These are phyloP conservation scores for Pisolithus thermaeus DNA, from an alignment of 1,284 basidiomycete genomes.

Conservation along the genomic window DNA sequence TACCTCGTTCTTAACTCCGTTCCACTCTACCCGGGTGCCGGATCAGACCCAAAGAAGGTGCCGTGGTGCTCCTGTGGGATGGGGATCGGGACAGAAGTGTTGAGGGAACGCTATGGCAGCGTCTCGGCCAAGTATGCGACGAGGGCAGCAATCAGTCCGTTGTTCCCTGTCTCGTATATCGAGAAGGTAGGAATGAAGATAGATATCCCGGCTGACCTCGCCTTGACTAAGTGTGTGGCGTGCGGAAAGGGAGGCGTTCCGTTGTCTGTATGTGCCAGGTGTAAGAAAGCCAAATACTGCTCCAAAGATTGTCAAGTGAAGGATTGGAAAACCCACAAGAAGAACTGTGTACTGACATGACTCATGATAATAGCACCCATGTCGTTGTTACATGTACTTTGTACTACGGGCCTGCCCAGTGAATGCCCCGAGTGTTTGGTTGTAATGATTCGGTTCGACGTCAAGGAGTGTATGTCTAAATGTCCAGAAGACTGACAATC, in stretches of 20 bases:
- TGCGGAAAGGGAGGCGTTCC: slow-evolving; percentile 26
- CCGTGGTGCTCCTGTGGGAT: slow-evolving; percentile 47
- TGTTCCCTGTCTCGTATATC: slow-evolving; percentile 43
- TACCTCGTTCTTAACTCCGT: slow-evolving; percentile 30
- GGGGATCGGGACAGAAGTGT: slow-evolving; percentile 32
- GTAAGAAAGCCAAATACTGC: slow-evolving; percentile 37
- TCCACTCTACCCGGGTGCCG: slow-evolving; percentile 25
- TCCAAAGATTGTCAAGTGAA: slow-evolving; percentile 38
- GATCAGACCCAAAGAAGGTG: slow-evolving; percentile 21
- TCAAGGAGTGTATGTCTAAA: too few species aligned
- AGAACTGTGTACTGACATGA: slow-evolving; percentile 7
- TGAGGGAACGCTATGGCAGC: slow-evolving; percentile 20
- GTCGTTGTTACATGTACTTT: too few species aligned
- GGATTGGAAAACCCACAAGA: slow-evolving; percentile 42
- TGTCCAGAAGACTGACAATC: too few species aligned
- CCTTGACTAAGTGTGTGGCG: slow-evolving; percentile 12
- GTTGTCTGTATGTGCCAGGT: slow-evolving; percentile 28
- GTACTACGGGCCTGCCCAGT: too few species aligned
- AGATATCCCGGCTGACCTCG: not conserved
- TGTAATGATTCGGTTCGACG: too few species aligned
- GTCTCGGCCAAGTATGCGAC: slow-evolving; percentile 36
- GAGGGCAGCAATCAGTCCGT: slow-evolving; percentile 40
- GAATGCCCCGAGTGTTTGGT: too few species aligned
- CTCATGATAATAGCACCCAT: too few species aligned
- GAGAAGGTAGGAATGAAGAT: slow-evolving; percentile 26